A percentile compares a stretch with the other conserved stretches of the same genome.
Conservation (phyloP, 768 basidiomycete species). For the Termitomyces sp. region DNA sequence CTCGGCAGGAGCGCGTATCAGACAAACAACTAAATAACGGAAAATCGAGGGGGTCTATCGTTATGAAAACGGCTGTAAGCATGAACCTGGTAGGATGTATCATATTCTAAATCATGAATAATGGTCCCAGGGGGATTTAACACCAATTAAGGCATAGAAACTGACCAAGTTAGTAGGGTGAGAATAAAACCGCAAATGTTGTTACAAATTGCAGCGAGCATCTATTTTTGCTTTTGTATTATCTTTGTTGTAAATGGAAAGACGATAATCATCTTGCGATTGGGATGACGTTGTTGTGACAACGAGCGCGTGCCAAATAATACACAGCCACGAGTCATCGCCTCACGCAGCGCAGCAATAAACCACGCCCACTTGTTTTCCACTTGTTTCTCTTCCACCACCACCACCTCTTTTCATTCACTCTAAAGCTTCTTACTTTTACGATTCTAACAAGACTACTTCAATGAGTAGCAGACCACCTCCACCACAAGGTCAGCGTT, state of each 20-base stretch:
- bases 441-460: conserved; percentile 6
- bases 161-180: too few relatives aligned
- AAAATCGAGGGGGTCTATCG: too few relatives aligned
- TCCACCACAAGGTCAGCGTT: conserved; percentile 38
- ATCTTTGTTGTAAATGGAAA: too few relatives aligned
- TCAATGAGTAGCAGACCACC: conserved; percentile 38
- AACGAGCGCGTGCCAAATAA: conserved; percentile 8
- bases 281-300: neutral
- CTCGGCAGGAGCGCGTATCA: too few relatives aligned
- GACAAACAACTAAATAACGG: too few relatives aligned
- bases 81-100: too few relatives aligned
- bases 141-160: too few relatives aligned
- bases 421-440: conserved; percentile 6
- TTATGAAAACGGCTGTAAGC: too few relatives aligned
- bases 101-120: too few relatives aligned
- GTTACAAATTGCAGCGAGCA: neutral
- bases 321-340: conserved; percentile 8
- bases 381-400: conserved; percentile 14
- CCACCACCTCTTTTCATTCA: conserved; percentile 2
- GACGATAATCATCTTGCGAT: too few relatives aligned
- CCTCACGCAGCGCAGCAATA: conserved; percentile 13
- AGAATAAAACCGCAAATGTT: neutral
- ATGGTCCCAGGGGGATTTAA: too few relatives aligned
- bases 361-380: neutral
- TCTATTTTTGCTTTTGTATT: neutral